Base-by-base conservation (phyloP, 768 basidiomycete species). In the Lentinula edodes region DNA sequence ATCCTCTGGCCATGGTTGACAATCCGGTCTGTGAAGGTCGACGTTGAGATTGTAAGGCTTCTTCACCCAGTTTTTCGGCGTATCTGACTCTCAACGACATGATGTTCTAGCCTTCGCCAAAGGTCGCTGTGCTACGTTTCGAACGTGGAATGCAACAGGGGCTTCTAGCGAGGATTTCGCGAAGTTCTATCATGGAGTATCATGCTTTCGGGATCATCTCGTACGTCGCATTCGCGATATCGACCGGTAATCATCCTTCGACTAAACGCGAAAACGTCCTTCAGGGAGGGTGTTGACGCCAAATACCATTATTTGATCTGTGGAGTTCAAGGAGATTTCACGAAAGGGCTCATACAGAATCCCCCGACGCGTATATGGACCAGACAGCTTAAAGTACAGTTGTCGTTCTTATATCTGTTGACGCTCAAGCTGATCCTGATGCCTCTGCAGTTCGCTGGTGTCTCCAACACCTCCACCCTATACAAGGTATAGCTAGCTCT, bases 91-190 rank as follows among this genome's bases (percentile, higher is more conserved):
- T 16, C 18, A 35, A 45, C 3, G 28, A 38, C 41, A 45, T 67
- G 38, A 23, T 55, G 52, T 18, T 61, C 39, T 59, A 91, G 89
- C 89, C 91, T 43, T 92, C 91, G 48, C 84, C 87, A 13, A 92
- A 91, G 70, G 90, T 90, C 13, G 90, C 86, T 6, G 77, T 93
- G 50, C 77, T 93, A 64, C 87, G 89, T 53, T 91, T 91, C 66
- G 80, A 89, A 73, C 85, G 90, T 63, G 91, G 91, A 35, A 92
- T 93, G 90, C 90, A 92, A 70, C 91, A 92, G 69, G 90, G 91
- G 52, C 75, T 93, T 58, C 77, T 92, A 52, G 84, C 89, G 68
- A 87, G 91, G 67, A 84, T 93, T 71, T 88, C 88, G 72, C 88
- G 90, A 71, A 82, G 83, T 66, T 79, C 85, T 46, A 77, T 91